Base-by-base conservation (phyloP, 139 green algal genomes). In the Coelastrella sp. region DNA sequence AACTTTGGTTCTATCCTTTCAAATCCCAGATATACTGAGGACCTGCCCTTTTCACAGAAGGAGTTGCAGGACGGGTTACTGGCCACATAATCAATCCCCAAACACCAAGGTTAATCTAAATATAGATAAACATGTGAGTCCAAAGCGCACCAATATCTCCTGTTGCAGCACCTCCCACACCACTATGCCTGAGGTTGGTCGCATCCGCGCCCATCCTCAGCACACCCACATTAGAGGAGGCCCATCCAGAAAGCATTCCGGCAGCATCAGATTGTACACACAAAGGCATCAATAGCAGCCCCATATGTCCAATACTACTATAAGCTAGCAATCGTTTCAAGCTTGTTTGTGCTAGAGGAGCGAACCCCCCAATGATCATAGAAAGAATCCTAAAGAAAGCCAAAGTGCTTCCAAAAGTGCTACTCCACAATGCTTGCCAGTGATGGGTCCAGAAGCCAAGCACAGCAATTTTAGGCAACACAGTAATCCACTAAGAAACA, bases 401-500 rank as follows among this genome's bases (percentile, higher is more conserved):
- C 71, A 45, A 79, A 32, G 71, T 79, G 40, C n/a, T 43, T 63
- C 71, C 43, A 79, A 79, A 79, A 27, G 41, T 63, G 11, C 9
- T 79, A 5, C 15, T 30, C 71, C 71, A 79, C 41, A 62, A 41
- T 30, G 34, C 19, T 13, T 79, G 71, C 71, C 71, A 79, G 57
- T 79, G 71, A 38, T 63, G 41, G 30, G 71, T 79, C 71, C 71
- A 79, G n/a, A 79, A 79, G 35, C 41, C 41, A 25, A 79, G 45
- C 25, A 79, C 43, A 45, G 71, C 71, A 79, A 79, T 79, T 79
- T 64, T 79, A 25, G 71, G 71, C 71, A 64, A 43, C 4, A 79
- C 71, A 11, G 71, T 79, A 79, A 79, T 79, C 71, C 71, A 79
- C 71, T 38, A 79, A 79, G 71, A 79, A 40, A 79, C 71, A 63